These are phyloP conservation scores for Apocynum venetum DNA, from an alignment of 257 asterid species.

Conservation along the genomic window DNA sequence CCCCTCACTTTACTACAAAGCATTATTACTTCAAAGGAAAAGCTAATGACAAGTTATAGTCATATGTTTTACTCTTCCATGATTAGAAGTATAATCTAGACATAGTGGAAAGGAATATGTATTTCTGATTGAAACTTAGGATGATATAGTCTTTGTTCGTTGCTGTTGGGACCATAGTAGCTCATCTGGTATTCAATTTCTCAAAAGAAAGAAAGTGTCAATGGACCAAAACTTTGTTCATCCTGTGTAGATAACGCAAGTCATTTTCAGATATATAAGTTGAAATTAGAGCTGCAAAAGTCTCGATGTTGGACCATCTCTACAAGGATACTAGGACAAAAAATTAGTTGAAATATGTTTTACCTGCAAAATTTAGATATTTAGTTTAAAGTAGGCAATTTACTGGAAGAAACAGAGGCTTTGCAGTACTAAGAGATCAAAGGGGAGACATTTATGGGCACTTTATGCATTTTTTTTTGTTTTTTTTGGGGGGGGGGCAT, in stretches of 20 bases:
- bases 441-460: neutral
- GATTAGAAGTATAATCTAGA: no score
- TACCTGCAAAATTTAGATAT: neutral
- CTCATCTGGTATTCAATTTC: neutral
- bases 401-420: neutral
- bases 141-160: neutral
- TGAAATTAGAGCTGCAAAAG: neutral
- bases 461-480: neutral
- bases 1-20: neutral
- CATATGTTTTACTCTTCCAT: neutral
- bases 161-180: neutral
- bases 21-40: neutral
- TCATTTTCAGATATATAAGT: neutral
- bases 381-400: no score
- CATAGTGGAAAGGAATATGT: no score
- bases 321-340: neutral
- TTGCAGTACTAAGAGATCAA: neutral
- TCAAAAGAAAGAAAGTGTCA: neutral
- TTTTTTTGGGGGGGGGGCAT: neutral
- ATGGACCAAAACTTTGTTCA: neutral
- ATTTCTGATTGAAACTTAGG: neutral
- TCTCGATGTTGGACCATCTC: neutral
- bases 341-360: neutral
- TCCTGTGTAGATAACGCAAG: neutral
- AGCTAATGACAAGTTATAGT: neutral